Conservation (phyloP, 495 filamentous ascomycete genomes). For the Podospora sp. region DNA sequence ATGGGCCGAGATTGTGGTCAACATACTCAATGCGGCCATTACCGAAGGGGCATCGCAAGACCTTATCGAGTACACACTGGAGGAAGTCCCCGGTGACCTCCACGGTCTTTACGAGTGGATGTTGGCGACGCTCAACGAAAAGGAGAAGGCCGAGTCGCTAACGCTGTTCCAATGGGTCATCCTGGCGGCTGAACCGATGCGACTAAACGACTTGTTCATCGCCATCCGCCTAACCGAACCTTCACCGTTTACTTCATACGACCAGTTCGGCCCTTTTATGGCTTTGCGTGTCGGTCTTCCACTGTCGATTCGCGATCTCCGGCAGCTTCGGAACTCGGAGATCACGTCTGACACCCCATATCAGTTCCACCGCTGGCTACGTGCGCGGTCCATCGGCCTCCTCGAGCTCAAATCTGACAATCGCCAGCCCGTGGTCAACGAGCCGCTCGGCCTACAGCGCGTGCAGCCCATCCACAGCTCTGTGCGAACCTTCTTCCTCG, state of each 20-base stretch:
- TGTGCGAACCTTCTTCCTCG: slow-evolving; percentile 42
- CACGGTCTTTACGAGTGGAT: slow-evolving; percentile 46
- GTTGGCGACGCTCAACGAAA: slow-evolving; percentile 35
- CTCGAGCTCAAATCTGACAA: slow-evolving; percentile 36
- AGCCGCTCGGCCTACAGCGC: slow-evolving; percentile 38
- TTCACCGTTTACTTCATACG: slow-evolving; percentile 19
- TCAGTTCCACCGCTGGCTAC: slow-evolving; percentile 41
- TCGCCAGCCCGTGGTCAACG: slow-evolving; percentile 19
- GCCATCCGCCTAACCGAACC: slow-evolving; percentile 38
- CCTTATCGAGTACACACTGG: slow-evolving; percentile 38
- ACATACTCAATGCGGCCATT: slow-evolving; percentile 44
- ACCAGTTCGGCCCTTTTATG: slow-evolving; percentile 28
- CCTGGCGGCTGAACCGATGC: slow-evolving; percentile 39
- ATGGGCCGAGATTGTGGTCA: slow-evolving; percentile 45
- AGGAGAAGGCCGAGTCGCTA: slow-evolving; percentile 40
- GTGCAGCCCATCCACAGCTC: slow-evolving; percentile 40
- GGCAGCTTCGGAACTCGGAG: slow-evolving; percentile 34
- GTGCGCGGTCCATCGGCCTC: slow-evolving; percentile 42
- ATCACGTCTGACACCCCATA: slow-evolving; percentile 39
- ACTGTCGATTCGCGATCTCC: slow-evolving; percentile 38
- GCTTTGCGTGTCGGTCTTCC: slow-evolving; percentile 34
- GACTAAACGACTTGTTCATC: slow-evolving; percentile 40
- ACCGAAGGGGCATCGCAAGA: slow-evolving; percentile 38
- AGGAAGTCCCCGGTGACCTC: slow-evolving; percentile 39
- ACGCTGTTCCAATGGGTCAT: slow-evolving; percentile 45